Evolutionary conservation across 805 yeast genomes (phyloP).

Genomic region (Yamadazyma phyllophila): DNA sequence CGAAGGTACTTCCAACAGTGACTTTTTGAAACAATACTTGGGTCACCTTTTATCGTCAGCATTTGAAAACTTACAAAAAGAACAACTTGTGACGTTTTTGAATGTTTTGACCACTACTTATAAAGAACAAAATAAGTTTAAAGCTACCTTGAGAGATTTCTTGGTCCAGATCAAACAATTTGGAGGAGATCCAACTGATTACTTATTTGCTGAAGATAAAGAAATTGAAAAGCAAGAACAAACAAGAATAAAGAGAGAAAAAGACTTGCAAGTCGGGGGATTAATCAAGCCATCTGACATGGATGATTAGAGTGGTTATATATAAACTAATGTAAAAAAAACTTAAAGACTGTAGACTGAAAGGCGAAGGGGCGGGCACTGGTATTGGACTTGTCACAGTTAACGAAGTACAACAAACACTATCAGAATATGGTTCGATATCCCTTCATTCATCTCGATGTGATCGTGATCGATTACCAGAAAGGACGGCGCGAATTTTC

Average conservation of each 20-base stretch:
- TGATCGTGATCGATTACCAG: constrained; percentile 1
- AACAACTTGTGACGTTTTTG: constrained; percentile 80
- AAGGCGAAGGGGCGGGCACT: background rate
- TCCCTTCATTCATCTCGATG: too few species aligned
- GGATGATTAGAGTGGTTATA: constrained; percentile 52
- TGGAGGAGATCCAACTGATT: constrained; percentile 95
- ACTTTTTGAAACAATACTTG: constrained; percentile 74
- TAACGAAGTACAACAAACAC: too few species aligned
- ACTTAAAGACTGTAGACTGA: background rate
- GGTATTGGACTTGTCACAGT: too few species aligned
- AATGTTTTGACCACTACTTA: constrained; percentile 72
- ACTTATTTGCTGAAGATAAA: constrained; percentile 89
- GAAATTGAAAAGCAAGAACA: constrained; percentile 73
- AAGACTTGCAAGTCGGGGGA: constrained; percentile 88
- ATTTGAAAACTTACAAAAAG: constrained; percentile 86
- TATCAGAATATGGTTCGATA: too few species aligned
- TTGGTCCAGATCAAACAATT: constrained; percentile 91
- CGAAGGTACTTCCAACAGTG: constrained; percentile 77
- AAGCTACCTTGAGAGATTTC: constrained; percentile 88
- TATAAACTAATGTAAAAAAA: background rate
- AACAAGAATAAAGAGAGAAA: constrained; percentile 67
- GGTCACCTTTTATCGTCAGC: constrained; percentile 80
- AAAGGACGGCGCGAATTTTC: background rate
- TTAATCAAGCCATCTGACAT: constrained; percentile 90
- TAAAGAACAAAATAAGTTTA: constrained; percentile 71